These are phyloP conservation scores for Aegilops bicornis DNA, from an alignment of 176 grass and related monocot species.

Conservation along the genomic window DNA sequence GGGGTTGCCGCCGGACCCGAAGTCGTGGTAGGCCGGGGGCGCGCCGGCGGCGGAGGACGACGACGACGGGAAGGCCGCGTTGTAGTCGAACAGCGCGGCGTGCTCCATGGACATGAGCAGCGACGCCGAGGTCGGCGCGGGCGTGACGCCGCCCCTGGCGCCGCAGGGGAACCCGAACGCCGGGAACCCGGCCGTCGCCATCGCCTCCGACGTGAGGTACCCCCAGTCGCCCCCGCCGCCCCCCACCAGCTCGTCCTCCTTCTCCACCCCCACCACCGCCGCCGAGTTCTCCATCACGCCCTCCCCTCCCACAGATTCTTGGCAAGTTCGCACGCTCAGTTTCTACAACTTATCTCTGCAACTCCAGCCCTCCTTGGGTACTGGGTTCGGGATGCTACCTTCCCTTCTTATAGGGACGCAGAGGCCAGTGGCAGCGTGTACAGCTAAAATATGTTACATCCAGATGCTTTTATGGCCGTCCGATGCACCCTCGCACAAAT, in stretches of 20 bases:
- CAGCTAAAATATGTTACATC: neutral
- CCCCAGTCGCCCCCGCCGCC: slow-evolving; percentile 41
- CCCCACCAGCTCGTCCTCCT: slow-evolving; percentile 38
- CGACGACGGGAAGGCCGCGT: slow-evolving; percentile 32
- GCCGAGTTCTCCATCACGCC: slow-evolving; percentile 41
- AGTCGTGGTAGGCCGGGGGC: slow-evolving; percentile 41
- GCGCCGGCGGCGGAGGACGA: slow-evolving; percentile 36
- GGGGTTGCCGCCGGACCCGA: slow-evolving; percentile 31
- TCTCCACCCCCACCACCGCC: slow-evolving; percentile 11
- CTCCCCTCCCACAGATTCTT: neutral
- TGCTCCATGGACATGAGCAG: slow-evolving; percentile 48
- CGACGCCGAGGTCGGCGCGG: slow-evolving; percentile 30
- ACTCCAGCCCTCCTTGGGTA: neutral
- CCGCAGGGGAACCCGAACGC: slow-evolving; percentile 28
- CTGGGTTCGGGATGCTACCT: neutral
- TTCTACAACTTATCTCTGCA: neutral
- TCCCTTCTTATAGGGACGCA: slow-evolving; percentile 16
- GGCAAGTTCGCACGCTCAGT: neutral
- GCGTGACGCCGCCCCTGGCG: slow-evolving; percentile 10
- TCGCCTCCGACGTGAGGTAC: slow-evolving; percentile 43
- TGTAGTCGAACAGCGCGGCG: slow-evolving; percentile 46
- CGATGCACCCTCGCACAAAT: neutral
- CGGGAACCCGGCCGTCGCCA: slow-evolving; percentile 28
- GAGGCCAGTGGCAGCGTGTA: neutral
- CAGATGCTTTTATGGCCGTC: neutral